Evolutionary conservation across 2,329 filamentous ascomycete species (phyloP), one percentile per base, ranked within the genome.

Genomic region (Boeremia lycopersici): DNA sequence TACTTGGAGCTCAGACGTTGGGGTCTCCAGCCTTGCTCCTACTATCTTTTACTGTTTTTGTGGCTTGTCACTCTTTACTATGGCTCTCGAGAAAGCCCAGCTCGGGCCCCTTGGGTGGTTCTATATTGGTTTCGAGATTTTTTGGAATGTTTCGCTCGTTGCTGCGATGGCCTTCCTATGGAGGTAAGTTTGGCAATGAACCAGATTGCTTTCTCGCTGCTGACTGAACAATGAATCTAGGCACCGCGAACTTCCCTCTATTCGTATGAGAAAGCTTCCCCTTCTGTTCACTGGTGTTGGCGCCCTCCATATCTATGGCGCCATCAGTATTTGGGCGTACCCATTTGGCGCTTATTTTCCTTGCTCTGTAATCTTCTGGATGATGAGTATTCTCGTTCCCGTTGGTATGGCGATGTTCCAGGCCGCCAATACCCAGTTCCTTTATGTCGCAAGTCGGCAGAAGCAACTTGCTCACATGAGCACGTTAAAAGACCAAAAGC

Each of bases 341-440:
- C 61, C 62, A 11, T 47, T 72, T 13, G 62, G 58, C 10, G 52
- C 68, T 4, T 44, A 62, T n/a, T 57, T 68, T 17, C 52, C 61
- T n/a, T 73, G 70, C 33, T 53, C 57, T 0, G 53, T 64, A 0
- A 68, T 71, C 38, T 73, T 68, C 45, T 73, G 70, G 70, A 47
- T 71, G 31, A 73, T 73, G 70, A 71, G 62, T 38, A 65, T 73
- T 5, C 68, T 63, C 41, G 61, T 73, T 1, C 70, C 69, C 19
- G 55, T 69, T 30, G 70, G 70, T 11, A 67, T 70, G 30, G 69
- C 69, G 8, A 53, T 73, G 45, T 72, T 73, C 36, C 69, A 72
- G 42, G 65, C 69, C 2, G 62, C 70, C n/a, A 73, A 73, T 47
- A 71, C 65, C n/a, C 70, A 73, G 45, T 73, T 73, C 34, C 44